phyloP scores from a whole-genome alignment of 495 filamentous ascomycete species.

The Xylaria telfairii region DNA sequence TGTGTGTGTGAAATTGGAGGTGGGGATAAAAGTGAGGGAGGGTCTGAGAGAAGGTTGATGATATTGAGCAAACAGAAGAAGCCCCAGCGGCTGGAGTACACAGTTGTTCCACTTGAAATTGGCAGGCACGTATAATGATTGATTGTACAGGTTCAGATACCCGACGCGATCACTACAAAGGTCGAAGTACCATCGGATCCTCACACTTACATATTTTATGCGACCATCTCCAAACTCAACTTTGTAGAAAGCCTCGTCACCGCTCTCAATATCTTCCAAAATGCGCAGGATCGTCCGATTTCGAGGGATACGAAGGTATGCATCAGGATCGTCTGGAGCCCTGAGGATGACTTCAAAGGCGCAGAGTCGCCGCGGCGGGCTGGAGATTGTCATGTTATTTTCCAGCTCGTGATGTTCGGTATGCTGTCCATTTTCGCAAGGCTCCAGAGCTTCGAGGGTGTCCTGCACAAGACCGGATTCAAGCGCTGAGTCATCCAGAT shows the following conservation, averaged over 20 bases:
- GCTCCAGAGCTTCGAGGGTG: not conserved
- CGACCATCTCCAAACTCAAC: constrained; percentile 42
- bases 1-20: not conserved
- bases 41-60: not conserved
- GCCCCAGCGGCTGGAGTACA: not conserved
- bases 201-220: constrained; percentile 35
- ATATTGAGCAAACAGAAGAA: not conserved
- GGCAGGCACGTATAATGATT: not conserved
- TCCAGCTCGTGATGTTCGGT: not conserved
- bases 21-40: not conserved
- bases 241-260: constrained; percentile 26
- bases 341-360: constrained; percentile 29
- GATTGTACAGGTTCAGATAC: not conserved
- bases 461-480: not conserved
- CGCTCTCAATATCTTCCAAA: constrained; percentile 27
- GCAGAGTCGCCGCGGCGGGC: not conserved
- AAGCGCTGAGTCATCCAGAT: not conserved
- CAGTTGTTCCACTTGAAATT: not conserved
- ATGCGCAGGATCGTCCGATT: constrained; percentile 26
- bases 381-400: not conserved
- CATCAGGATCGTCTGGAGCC: constrained; percentile 29
- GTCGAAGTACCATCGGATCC: not conserved
- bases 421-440: not conserved
- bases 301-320: constrained; percentile 28
- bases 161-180: not conserved